These are phyloP conservation scores for Sporothrix globosa DNA, from an alignment of 2,329 filamentous ascomycete species.

Conservation along the genomic window DNA sequence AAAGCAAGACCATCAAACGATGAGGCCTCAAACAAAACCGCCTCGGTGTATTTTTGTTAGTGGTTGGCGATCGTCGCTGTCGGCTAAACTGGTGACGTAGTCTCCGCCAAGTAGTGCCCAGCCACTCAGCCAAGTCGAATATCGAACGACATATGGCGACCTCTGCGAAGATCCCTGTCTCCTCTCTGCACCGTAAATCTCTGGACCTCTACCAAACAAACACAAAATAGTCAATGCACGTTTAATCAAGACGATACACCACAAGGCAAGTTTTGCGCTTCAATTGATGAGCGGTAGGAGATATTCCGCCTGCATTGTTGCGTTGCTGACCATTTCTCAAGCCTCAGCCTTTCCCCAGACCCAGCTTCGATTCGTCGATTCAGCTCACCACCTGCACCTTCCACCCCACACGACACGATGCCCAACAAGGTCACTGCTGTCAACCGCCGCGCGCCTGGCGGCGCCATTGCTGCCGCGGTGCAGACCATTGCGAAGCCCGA, in stretches of 20 bases:
- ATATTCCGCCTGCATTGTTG: background rate
- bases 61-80: background rate
- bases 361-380: background rate
- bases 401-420: background rate
- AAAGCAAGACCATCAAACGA: too few species aligned
- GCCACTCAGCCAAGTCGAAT: background rate
- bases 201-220: too few species aligned
- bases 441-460: constrained; percentile 30
- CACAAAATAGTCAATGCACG: too few species aligned
- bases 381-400: background rate
- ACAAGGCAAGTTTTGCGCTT: background rate
- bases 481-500: constrained; percentile 57
- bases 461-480: constrained; percentile 51
- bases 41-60: too few species aligned
- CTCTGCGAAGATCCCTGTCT: too few species aligned
- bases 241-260: background rate
- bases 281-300: too few species aligned
- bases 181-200: too few species aligned
- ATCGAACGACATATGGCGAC: too few species aligned
- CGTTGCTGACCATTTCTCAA: background rate
- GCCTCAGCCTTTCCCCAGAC: background rate
- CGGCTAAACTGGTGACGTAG: background rate
- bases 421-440: constrained; percentile 16
- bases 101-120: background rate
- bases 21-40: too few species aligned